Conservation (phyloP, 2,329 filamentous ascomycete genomes). For the Aschersonia sp. region DNA sequence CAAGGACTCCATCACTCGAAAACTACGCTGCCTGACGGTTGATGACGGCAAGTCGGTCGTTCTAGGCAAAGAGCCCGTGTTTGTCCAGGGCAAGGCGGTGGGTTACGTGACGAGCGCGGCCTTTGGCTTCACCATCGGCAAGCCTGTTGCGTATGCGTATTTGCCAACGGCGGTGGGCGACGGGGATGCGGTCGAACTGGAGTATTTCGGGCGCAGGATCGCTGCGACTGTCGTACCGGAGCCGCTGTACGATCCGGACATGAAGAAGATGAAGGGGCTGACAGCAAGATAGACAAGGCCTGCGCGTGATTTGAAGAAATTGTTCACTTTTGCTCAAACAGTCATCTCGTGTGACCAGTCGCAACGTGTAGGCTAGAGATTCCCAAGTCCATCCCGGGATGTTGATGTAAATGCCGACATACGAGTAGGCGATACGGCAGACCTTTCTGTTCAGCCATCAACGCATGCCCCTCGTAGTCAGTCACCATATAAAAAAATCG, state of each 20-base stretch:
- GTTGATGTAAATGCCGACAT: too few species aligned
- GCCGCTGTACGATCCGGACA: conserved; percentile 15
- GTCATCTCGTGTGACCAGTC: too few species aligned
- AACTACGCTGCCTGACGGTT: conserved; percentile 35
- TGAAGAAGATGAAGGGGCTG: conserved; percentile 3
- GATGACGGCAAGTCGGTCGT: conserved; percentile 42
- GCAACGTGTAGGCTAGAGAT: too few species aligned
- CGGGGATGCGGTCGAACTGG: conserved; percentile 39
- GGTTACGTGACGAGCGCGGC: conserved; percentile 48
- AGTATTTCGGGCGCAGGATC: conserved; percentile 44
- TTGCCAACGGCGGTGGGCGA: conserved; percentile 30
- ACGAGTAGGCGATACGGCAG: too few species aligned
- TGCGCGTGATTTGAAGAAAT: not conserved
- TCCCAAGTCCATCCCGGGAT: too few species aligned
- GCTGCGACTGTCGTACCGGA: conserved; percentile 37
- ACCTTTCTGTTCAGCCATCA: too few species aligned
- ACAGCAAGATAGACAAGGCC: not conserved
- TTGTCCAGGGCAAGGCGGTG: conserved; percentile 24
- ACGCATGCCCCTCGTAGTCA: too few species aligned
- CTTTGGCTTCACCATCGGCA: conserved; percentile 44
- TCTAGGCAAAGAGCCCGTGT: conserved; percentile 49
- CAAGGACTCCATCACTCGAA: conserved; percentile 16
- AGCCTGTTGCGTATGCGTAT: conserved; percentile 45
- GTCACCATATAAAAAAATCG: too few species aligned
- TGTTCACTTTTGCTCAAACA: not conserved